These are phyloP conservation scores for Chenopodium album DNA, from an alignment of 148 eudicot species.

Conservation along the genomic window DNA sequence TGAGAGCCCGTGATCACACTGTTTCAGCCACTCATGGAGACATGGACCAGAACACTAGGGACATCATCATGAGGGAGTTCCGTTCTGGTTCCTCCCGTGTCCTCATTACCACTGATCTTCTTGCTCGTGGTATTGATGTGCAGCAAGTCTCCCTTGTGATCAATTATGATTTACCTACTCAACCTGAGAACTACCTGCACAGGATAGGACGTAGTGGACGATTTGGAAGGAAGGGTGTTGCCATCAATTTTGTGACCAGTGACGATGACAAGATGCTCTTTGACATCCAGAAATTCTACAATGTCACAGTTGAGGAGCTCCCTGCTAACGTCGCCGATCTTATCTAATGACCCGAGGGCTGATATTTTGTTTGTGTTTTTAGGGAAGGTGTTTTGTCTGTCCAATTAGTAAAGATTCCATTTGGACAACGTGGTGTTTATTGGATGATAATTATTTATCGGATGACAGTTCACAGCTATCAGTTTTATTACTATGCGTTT, in stretches of 20 bases:
- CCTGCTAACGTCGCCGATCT: slow-evolving; percentile 74
- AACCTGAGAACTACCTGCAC: slow-evolving; percentile 69
- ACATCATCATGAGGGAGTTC: slow-evolving; percentile 68
- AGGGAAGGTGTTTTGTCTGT: slow-evolving; percentile 15
- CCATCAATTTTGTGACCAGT: slow-evolving; percentile 64
- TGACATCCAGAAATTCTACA: slow-evolving; percentile 71
- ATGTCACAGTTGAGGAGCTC: slow-evolving; percentile 62
- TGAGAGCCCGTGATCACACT: slow-evolving; percentile 72
- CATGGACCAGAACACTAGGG: slow-evolving; percentile 72
- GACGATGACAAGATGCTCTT: slow-evolving; percentile 68
- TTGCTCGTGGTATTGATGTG: slow-evolving; percentile 79
- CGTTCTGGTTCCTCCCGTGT: slow-evolving; percentile 72
- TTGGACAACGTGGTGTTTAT: slow-evolving; percentile 23
- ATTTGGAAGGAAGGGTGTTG: slow-evolving; percentile 78
- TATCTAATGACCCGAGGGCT: slow-evolving; percentile 31
- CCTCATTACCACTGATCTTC: slow-evolving; percentile 62
- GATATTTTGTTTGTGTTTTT: neutral
- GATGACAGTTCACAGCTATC: slow-evolving; percentile 15
- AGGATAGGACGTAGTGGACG: slow-evolving; percentile 74
- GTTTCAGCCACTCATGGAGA: slow-evolving; percentile 72
- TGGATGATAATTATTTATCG: slow-evolving; percentile 25
- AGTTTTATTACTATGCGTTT: slow-evolving; percentile 10
- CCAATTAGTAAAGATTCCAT: slow-evolving; percentile 23
- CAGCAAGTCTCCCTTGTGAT: slow-evolving; percentile 76
- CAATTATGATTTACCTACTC: slow-evolving; percentile 67